Conservation (phyloP, 73 alveolate species). For the Tetrahymena thermophila region DNA sequence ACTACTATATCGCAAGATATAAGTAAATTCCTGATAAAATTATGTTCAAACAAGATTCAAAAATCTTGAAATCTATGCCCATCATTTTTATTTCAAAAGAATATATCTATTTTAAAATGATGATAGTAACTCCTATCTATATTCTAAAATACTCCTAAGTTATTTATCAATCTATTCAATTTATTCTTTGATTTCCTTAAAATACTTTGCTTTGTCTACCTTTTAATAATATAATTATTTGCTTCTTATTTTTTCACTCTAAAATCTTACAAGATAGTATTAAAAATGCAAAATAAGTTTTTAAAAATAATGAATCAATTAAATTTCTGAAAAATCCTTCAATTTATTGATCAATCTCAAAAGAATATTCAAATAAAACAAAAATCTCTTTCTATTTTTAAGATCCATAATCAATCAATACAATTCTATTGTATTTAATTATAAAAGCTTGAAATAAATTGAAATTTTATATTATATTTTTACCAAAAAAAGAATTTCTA, state of each 20-base stretch:
- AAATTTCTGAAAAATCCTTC: not conserved
- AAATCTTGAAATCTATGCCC: not conserved
- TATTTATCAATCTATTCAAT: not conserved
- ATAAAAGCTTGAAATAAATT: no score
- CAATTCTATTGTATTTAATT: no score
- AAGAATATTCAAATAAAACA: no score
- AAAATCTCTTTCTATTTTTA: not conserved
- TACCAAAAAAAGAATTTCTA: no score
- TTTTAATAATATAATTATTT: no score
- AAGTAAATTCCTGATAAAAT: not conserved
- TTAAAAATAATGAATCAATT: not conserved
- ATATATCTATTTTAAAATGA: not conserved
- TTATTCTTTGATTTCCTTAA: no score
- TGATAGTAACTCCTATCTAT: no score
- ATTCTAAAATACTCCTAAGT: not conserved
- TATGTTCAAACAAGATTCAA: not conserved
- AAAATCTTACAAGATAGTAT: not conserved
- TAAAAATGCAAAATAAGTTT: not conserved
- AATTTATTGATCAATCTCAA: not conserved
- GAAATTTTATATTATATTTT: no score
- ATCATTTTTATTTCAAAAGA: not conserved
- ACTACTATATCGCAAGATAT: not conserved
- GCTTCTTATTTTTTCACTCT: not conserved
- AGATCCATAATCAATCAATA: no score
- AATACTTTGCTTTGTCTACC: not conserved